Percentiles rank a stretch among this genome's conserved stretches.
Evolutionary conservation across 1,139 yeast genomes (phyloP).

Genomic region (Sugiyamaella paludigena): DNA sequence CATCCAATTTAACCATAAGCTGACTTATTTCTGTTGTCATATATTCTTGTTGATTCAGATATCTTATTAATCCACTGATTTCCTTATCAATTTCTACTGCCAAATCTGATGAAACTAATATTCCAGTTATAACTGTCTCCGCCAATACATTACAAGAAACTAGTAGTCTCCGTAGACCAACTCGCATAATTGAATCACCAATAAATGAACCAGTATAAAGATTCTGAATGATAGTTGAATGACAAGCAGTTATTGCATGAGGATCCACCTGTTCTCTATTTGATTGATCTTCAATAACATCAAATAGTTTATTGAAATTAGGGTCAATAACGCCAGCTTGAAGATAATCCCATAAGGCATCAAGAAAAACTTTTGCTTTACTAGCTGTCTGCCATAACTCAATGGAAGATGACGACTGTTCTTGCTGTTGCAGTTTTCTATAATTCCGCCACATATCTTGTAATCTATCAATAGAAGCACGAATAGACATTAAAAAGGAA

Average conservation of each 20-base stretch:
- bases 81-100: not conserved
- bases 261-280: constrained; percentile 20
- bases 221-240: constrained; percentile 16
- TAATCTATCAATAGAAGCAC: constrained; percentile 16
- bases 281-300: constrained; percentile 3
- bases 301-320: constrained; percentile 12
- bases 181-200: constrained; percentile 17
- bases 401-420: not conserved
- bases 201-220: constrained; percentile 20
- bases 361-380: constrained; percentile 24
- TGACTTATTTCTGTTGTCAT: constrained; percentile 9
- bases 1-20: constrained; percentile 7
- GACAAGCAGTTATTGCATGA: constrained; percentile 19
- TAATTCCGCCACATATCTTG: constrained; percentile 19
- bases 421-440: constrained; percentile 1
- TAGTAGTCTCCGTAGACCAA: constrained; percentile 18
- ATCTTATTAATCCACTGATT: constrained; percentile 1
- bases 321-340: constrained; percentile 25
- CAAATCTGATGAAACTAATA: not conserved
- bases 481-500: constrained; percentile 24
- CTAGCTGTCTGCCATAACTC: constrained; percentile 2
- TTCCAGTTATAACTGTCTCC: not conserved
- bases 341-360: constrained; percentile 28
- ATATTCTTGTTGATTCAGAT: constrained; percentile 4
- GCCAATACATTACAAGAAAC: constrained; percentile 9